These are phyloP conservation scores for Cyclotella baltica DNA, from an alignment of 108 stramenopile species.

Conservation along the genomic window DNA sequence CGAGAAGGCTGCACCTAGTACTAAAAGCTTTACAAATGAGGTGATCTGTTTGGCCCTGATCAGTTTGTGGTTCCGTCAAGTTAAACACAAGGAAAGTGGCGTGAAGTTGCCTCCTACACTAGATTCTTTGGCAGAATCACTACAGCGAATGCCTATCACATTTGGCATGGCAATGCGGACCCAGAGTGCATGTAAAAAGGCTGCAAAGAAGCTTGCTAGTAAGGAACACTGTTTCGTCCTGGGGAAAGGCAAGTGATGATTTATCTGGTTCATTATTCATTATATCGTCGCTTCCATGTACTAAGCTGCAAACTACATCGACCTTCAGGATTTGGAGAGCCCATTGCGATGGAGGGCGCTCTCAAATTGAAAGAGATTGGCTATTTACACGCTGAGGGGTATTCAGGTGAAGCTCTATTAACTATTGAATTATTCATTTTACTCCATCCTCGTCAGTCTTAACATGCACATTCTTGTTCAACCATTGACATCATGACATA, in stretches of 20 bases:
- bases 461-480: too few species aligned
- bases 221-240: constrained; percentile 85
- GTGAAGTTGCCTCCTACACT: constrained; percentile 28
- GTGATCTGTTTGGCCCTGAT: constrained; percentile 84
- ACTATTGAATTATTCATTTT: too few species aligned
- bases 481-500: too few species aligned
- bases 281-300: background rate
- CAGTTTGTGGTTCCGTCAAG: constrained; percentile 84
- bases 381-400: constrained; percentile 91
- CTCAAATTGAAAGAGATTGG: constrained; percentile 91
- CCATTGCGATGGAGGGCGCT: constrained; percentile 88
- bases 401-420: too few species aligned
- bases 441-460: too few species aligned
- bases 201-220: constrained; percentile 61
- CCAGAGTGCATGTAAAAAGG: constrained; percentile 65
- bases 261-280: background rate
- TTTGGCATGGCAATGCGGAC: constrained; percentile 88
- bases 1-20: constrained; percentile 88
- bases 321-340: constrained; percentile 62
- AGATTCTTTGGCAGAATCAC: constrained; percentile 66
- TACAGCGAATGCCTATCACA: constrained; percentile 83
- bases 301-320: too few species aligned
- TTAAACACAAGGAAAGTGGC: constrained; percentile 52
- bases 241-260: constrained; percentile 66
- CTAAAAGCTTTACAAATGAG: constrained; percentile 92